phyloP scores from a whole-genome alignment of 768 basidiomycete genomes.

The Boletus pseudo-olivaceus region DNA sequence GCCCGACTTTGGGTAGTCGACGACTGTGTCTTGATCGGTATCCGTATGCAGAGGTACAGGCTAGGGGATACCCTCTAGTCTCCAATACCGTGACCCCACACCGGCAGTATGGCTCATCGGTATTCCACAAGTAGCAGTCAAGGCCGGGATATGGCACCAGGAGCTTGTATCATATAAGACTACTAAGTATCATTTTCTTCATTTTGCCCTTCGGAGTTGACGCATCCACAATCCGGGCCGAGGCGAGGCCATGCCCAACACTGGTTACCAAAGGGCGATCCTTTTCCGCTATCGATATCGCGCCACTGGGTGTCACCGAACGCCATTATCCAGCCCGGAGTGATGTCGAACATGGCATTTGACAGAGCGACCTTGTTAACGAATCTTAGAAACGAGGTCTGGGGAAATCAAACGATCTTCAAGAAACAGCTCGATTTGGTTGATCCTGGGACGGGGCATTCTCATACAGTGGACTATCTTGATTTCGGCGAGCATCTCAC shows the following conservation, averaged over 20 bases:
- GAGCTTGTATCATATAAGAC: too few relatives aligned
- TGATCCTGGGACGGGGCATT: neutral
- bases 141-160: neutral
- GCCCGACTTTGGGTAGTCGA: too few relatives aligned
- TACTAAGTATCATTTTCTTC: too few relatives aligned
- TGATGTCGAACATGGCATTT: neutral
- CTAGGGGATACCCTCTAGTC: too few relatives aligned
- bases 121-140: neutral
- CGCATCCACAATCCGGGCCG: neutral
- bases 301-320: neutral
- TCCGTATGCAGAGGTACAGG: too few relatives aligned
- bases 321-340: too few relatives aligned
- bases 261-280: neutral
- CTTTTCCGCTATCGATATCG: neutral
- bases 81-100: too few relatives aligned
- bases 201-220: too few relatives aligned
- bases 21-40: too few relatives aligned
- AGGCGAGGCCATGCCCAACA: neutral
- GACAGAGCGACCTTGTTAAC: neutral
- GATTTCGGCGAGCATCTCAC: neutral
- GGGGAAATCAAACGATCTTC: conserved; percentile 1
- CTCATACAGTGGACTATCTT: neutral
- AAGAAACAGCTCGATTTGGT: neutral
- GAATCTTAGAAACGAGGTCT: conserved; percentile 1
- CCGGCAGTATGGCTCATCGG: too few relatives aligned